A percentile compares a stretch with the other conserved stretches of the same genome.
phyloP scores from a whole-genome alignment of 768 basidiomycete genomes.

The Lentinus tigrinus region DNA sequence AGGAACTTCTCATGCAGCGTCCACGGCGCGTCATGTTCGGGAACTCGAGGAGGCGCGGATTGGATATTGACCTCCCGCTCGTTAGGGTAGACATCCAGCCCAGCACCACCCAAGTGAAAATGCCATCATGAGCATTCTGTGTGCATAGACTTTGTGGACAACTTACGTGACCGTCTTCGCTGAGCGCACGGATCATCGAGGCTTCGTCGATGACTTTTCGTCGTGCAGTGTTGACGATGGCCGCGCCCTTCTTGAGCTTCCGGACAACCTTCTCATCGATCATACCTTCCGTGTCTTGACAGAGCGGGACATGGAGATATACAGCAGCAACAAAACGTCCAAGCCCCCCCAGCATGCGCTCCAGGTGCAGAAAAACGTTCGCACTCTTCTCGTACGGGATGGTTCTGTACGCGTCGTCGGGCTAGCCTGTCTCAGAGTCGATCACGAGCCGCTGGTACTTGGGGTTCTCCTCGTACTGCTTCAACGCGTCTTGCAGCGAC shows the following conservation, averaged over 20 bases:
- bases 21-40: conserved; percentile 88
- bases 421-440: conserved; percentile 68
- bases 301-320: conserved; percentile 83
- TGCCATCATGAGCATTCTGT: not conserved
- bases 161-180: conserved; percentile 86
- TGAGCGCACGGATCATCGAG: conserved; percentile 80
- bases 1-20: conserved; percentile 67
- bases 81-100: conserved; percentile 84
- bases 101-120: conserved; percentile 72
- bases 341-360: conserved; percentile 77
- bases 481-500: conserved; percentile 67
- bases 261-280: conserved; percentile 77
- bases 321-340: conserved; percentile 81
- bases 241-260: conserved; percentile 70
- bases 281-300: conserved; percentile 67
- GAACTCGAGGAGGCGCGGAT: conserved; percentile 77
- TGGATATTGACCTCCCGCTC: conserved; percentile 80
- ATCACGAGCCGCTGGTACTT: conserved; percentile 82
- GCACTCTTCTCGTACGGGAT: conserved; percentile 90
- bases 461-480: conserved; percentile 55
- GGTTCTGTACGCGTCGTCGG: conserved; percentile 71
- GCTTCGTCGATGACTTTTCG: conserved; percentile 89
- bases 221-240: conserved; percentile 85
- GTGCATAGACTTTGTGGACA: not conserved
- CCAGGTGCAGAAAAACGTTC: conserved; percentile 82